Percentiles rank a stretch among this genome's conserved stretches.
These are phyloP conservation scores for Lupinus albus DNA, from an alignment of 306 rosid species.

Conservation along the genomic window DNA sequence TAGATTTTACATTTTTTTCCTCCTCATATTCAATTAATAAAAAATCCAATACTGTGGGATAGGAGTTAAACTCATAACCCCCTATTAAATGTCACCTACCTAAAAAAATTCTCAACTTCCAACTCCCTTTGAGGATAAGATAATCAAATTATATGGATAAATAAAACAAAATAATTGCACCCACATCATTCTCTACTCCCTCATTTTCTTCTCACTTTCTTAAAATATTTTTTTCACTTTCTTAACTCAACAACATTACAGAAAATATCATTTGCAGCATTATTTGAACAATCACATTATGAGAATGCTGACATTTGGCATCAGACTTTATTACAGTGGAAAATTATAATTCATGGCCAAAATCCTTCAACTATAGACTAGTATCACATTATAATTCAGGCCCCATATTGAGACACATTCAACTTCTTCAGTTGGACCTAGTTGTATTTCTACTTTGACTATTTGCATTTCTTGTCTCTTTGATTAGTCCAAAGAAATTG, in stretches of 20 bases:
- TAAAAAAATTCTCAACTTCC: constrained; percentile 55
- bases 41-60: too few species aligned
- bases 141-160: constrained; percentile 53
- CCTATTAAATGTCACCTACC: too few species aligned
- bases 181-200: constrained; percentile 36
- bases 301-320: constrained; percentile 38
- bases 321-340: constrained; percentile 43
- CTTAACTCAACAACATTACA: constrained; percentile 38
- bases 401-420: constrained; percentile 41
- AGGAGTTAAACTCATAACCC: too few species aligned
- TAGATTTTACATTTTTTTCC: too few species aligned
- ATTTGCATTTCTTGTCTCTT: constrained; percentile 43
- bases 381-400: constrained; percentile 38
- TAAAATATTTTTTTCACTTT: constrained; percentile 46
- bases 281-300: constrained; percentile 39
- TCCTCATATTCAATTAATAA: too few species aligned
- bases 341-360: constrained; percentile 37
- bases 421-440: constrained; percentile 46
- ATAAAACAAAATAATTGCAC: constrained; percentile 36
- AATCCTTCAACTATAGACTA: constrained; percentile 40
- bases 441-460: constrained; percentile 43
- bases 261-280: constrained; percentile 43
- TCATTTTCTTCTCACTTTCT: constrained; percentile 43
- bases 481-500: too few species aligned
- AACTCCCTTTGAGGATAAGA: constrained; percentile 67